Base-by-base conservation (phyloP, 2,329 filamentous ascomycete genomes). In the Ciborinia camelliae region DNA sequence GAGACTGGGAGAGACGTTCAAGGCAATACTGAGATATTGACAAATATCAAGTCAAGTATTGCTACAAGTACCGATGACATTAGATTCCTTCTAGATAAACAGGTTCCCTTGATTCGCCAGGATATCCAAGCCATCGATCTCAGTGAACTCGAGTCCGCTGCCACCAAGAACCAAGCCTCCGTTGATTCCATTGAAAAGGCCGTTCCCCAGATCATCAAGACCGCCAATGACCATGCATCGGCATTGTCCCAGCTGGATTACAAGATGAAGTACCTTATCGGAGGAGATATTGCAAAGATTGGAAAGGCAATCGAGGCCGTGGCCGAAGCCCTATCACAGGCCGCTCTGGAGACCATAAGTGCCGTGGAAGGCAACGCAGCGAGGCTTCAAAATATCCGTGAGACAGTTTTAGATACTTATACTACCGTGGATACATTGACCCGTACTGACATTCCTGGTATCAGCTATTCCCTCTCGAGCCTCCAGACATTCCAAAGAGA, bases 111-210 rank as follows among this genome's bases (percentile, higher is more conserved):
- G 37, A 64, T 68, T 20, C 65, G 65, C 47, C 32, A 66, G 53
- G 66, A 68, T 26, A 66, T 68, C 35, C 41, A 62, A 23, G 52
- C 65, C 35, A 59, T 68, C 50, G 66, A 68, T 55, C 35, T 62
- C 23, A 59, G 55, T 32, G 51, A 45, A 50, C 50, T 66, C 37
- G 50, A 65, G 37, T 43, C 45, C 26, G 59, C 52, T 23, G 57
- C 54, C 18, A 15, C 48, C 45, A 65, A 62, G 26, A 67, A 47
- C 28, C 53, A 61, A 37, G 52, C 39, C 15, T 52, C 59, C 20
- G 47, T 67, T 20, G 62, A 64, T 26, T 64, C 62, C 20, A 64
- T 64, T n/a, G 62, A 64, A 20, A 64, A 64, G 35, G 45, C 53
- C 26, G 32, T 64, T 26, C 62, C 62, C 12, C 53, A 64, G 20